These are phyloP conservation scores for Citrus reticulata DNA, from an alignment of 345 rosid genomes.

Conservation along the genomic window DNA sequence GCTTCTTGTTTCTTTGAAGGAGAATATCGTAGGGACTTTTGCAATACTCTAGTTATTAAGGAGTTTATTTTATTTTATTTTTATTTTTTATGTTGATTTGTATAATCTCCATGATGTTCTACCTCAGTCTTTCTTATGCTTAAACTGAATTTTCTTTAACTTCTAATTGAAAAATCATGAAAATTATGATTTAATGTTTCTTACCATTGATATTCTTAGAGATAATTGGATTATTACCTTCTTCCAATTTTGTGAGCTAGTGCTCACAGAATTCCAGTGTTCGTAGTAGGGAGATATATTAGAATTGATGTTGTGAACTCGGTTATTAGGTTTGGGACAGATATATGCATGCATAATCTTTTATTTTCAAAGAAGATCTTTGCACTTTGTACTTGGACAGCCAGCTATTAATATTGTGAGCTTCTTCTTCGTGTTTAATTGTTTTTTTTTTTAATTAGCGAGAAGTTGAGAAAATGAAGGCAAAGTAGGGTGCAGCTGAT, in stretches of 20 bases:
- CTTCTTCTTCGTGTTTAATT: slow-evolving; percentile 5
- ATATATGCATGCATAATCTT: too few species aligned
- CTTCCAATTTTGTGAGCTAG: background rate
- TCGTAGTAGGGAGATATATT: background rate
- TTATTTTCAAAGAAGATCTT: too few species aligned
- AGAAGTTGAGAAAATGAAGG: slow-evolving; percentile 62
- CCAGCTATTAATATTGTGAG: too few species aligned
- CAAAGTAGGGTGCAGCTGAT: slow-evolving; percentile 41
- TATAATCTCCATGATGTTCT: background rate
- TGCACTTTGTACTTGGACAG: too few species aligned
- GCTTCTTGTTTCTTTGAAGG: background rate
- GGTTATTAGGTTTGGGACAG: background rate
- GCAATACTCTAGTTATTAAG: background rate
- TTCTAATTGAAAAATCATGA: background rate
- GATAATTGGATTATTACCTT: background rate
- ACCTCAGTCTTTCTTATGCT: background rate
- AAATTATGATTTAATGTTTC: background rate
- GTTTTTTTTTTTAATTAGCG: slow-evolving; percentile 36
- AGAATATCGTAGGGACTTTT: too few species aligned
- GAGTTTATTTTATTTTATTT: background rate
- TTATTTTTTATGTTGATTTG: background rate
- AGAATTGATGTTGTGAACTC: background rate
- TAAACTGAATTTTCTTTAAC: background rate
- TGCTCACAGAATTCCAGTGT: too few species aligned
- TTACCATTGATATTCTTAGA: background rate